A percentile compares a stretch with the other conserved stretches of the same genome.
Evolutionary conservation across 1,284 basidiomycete species (phyloP).

Genomic region (Rhodofomes roseus): DNA sequence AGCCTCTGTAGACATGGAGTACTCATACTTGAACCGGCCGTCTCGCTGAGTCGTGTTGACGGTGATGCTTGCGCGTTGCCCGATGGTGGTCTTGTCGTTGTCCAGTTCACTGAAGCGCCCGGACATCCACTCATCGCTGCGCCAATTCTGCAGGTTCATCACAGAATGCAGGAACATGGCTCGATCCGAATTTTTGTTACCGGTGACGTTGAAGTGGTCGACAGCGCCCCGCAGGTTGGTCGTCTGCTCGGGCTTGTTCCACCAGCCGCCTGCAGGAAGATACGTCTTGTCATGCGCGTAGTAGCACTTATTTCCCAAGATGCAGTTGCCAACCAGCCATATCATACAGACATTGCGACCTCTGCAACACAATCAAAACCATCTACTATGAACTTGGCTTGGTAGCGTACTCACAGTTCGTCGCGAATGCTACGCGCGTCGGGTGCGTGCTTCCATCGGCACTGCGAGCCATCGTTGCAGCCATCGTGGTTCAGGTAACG

Average conservation of each 20-base stretch:
- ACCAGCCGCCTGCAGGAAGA: neutral
- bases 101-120: neutral
- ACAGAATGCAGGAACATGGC: neutral
- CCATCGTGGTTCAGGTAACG: slow-evolving; percentile 48
- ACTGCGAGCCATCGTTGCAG: slow-evolving; percentile 36
- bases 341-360: slow-evolving; percentile 38
- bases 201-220: neutral
- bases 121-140: neutral
- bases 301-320: slow-evolving; percentile 31
- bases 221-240: neutral
- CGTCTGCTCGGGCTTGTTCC: neutral
- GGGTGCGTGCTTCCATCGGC: slow-evolving; percentile 46
- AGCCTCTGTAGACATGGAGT: neutral
- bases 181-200: neutral
- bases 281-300: slow-evolving; percentile 17
- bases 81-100: neutral
- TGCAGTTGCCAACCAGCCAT: slow-evolving; percentile 33
- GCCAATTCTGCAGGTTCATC: neutral
- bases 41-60: neutral
- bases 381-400: slow-evolving; percentile 7
- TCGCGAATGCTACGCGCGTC: slow-evolving; percentile 50
- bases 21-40: neutral
- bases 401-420: slow-evolving; percentile 34
- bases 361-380: slow-evolving; percentile 17
- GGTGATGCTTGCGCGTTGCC: neutral